Evolutionary conservation across 257 asterid genomes (phyloP).

Genomic region (Asclepias syriaca): DNA sequence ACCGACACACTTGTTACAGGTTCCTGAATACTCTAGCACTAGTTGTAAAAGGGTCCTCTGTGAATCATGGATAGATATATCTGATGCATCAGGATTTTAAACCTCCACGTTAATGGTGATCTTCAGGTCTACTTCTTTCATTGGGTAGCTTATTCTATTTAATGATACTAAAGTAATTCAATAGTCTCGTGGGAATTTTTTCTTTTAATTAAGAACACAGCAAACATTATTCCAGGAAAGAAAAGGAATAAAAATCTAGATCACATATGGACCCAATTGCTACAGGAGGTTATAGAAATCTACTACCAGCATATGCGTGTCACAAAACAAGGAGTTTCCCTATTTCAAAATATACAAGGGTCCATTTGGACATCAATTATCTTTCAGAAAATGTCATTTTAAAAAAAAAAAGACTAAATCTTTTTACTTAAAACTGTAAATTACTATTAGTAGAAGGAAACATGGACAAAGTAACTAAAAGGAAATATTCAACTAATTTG

Average conservation of each 20-base stretch:
- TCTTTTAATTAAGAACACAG: not conserved
- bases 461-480: not conserved
- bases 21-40: not conserved
- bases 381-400: no score
- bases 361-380: no score
- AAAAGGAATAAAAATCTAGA: not conserved
- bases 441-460: not conserved
- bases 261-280: not conserved
- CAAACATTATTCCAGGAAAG: not conserved
- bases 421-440: no score
- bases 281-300: not conserved
- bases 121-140: not conserved
- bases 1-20: not conserved
- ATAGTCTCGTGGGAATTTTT: not conserved
- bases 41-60: not conserved
- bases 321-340: not conserved
- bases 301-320: not conserved
- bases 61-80: not conserved
- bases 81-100: not conserved
- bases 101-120: not conserved
- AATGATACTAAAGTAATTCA: not conserved
- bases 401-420: no score
- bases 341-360: no score
- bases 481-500: slow-evolving; percentile 3
- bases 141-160: not conserved